Evolutionary conservation across 805 yeast species (phyloP), one percentile per base, ranked within the genome.

Genomic region (Lachancea mirantina): DNA sequence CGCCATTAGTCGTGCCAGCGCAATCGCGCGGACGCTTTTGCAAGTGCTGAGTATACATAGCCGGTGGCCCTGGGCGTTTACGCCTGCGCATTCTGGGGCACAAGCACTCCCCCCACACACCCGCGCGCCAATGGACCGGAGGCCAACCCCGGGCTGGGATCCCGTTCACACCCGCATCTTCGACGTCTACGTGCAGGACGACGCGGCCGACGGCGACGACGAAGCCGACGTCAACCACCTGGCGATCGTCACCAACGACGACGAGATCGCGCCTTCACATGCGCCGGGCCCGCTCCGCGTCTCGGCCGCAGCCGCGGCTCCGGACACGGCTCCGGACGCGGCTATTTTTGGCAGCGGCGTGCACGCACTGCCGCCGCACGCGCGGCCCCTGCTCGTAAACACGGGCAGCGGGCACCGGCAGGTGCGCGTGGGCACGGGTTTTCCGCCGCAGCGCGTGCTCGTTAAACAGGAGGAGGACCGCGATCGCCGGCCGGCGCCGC

Each of bases 181-280:
- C 30, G 57, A 52, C 32, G 52, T 52, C 2, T 50, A 46, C 35
- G 39, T 42, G 35, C 41, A 45, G 14, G 41, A 39, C 18, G 16
- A 11, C 23, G 16, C 14, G 31, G 25, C 19, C 30, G 8, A 52
- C 23, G 22, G 25, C 24, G 19, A 30, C 2, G 24, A 34, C 5
- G 42, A 35, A n/a, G n/a, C 22, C 26, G 20, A 29, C 11, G 26
- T 22, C 32, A 21, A 11, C 14, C 26, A 22, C 19, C 14, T 16
- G 14, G 23, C 26, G 10, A 28, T 8, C 17, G 28, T 13, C 20
- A n/a, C 6, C 28, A 15, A 24, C 15, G 26, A 25, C 29, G 24
- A 25, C n/a, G n/a, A n/a, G n/a, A n/a, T n/a, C n/a, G n/a, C n/a
- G n/a, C n/a, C n/a, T n/a, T n/a, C n/a, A n/a, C n/a, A n/a, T n/a